Percentiles rank a stretch among this genome's conserved stretches.
Evolutionary conservation across 805 yeast genomes (phyloP).

Genomic region (Pichia californica): DNA sequence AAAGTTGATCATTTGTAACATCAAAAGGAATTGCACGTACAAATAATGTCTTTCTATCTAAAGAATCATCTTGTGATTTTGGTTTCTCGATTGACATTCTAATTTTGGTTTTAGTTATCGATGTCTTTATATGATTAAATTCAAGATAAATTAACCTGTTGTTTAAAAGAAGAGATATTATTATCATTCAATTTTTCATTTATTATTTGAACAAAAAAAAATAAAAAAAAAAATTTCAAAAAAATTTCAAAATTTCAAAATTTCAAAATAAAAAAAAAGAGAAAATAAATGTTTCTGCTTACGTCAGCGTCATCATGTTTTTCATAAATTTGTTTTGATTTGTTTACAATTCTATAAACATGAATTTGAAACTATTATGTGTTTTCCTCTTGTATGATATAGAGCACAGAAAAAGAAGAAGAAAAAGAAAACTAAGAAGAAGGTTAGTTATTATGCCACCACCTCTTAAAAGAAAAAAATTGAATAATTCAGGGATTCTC

Average conservation of each 20-base stretch:
- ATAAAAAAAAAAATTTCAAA: not conserved
- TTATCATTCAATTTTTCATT: too few species aligned
- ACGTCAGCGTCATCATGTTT: not conserved
- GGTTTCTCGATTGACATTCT: not conserved
- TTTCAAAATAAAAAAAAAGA: too few species aligned
- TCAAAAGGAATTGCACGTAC: constrained; percentile 78
- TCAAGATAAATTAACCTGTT: too few species aligned
- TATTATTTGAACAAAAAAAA: not conserved
- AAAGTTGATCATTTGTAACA: constrained; percentile 74
- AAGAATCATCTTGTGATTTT: constrained; percentile 21
- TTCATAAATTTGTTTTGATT: not conserved
- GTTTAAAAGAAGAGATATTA: too few species aligned
- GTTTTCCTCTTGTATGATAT: too few species aligned
- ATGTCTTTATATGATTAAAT: too few species aligned
- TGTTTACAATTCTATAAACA: not conserved
- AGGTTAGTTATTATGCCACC: too few species aligned
- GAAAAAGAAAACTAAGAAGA: too few species aligned
- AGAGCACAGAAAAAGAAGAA: too few species aligned
- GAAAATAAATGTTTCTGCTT: not conserved
- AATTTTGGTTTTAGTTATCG: too few species aligned
- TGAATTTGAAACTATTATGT: not conserved
- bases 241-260: not conserved
- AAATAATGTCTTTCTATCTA: constrained; percentile 65
- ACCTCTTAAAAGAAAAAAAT: constrained; percentile 6
- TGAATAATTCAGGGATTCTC: constrained; percentile 21